Base-by-base conservation (phyloP, 345 rosid genomes). In the Dipteronia dyeriana region DNA sequence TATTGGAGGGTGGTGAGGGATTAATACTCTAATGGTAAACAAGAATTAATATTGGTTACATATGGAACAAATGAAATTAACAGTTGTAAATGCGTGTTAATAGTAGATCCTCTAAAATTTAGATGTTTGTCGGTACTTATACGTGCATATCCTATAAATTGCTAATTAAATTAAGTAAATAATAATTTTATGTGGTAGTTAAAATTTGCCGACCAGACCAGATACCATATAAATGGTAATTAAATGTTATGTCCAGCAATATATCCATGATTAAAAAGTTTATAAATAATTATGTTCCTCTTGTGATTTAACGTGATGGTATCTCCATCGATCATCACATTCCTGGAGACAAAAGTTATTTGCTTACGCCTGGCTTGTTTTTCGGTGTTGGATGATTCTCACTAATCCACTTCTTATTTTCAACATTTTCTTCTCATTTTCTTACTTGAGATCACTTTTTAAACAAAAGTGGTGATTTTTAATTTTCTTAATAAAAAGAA, bases 121-220 rank as follows among this genome's bases (percentile, higher is more conserved):
- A 12, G 16, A 47, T 68, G 9, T 49, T 45, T 10, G 41, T 49
- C 38, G 73, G 41, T 25, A 51, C 13, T 1, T 59, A 59, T 59
- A 8, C 9, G 43, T 26, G 73, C 41, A 49, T 49, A 47, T 68
- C 34, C 72, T 25, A 16, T 12, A 14, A 68, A 22, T 68, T 43
- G 3, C 11, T 47, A 4, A 22, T 68, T 23, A 23, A 11, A 23
- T 41, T 2, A 43, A 43, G 14, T 43, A n/a, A 10, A 68, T 41
- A 49, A 45, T 43, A 29, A 68, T 41, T 22, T 68, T 29, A 63
- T 9, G 71, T 22, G 71, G 71, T 45, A 20, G 71, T 49, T 19
- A 23, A 49, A 38, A 43, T 68, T 68, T 43, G 71, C 54, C 56
- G 72, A 45, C 57, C 72, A 63, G 39, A 63, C 26, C 56, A 68